A percentile compares a stretch with the other conserved stretches of the same genome.
These are phyloP conservation scores for Ilex paraguariensis DNA, from an alignment of 305 asterid genomes.

Conservation along the genomic window DNA sequence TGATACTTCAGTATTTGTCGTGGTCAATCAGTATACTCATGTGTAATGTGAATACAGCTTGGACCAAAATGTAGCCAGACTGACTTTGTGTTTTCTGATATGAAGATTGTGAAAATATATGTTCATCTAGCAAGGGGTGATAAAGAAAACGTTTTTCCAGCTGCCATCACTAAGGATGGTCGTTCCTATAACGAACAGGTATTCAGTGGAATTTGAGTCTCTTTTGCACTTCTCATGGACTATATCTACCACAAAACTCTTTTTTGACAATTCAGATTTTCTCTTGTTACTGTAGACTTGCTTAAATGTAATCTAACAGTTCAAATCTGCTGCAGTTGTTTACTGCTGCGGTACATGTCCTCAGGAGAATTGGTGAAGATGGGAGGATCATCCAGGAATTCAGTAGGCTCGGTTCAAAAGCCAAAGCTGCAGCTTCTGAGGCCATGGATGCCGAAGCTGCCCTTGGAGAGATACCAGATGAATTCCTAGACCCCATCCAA, in stretches of 20 bases:
- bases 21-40: no score
- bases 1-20: no score
- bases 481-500: constrained; percentile 98
- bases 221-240: background rate
- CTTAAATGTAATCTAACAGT: background rate
- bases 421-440: constrained; percentile 74
- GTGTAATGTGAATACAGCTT: background rate
- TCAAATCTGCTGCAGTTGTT: constrained; percentile 48
- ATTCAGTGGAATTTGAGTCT: background rate
- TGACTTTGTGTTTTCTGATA: constrained; percentile 11
- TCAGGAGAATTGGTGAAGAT: constrained; percentile 81
- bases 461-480: constrained; percentile 98
- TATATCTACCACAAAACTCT: constrained; percentile 3
- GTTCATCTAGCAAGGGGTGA: constrained; percentile 94
- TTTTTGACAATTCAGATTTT: background rate
- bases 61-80: no score
- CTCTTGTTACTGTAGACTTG: background rate
- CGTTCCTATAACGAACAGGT: constrained; percentile 96
- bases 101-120: constrained; percentile 89
- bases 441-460: constrained; percentile 95
- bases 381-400: constrained; percentile 65
- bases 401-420: constrained; percentile 70
- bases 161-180: constrained; percentile 87
- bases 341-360: constrained; percentile 77
- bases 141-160: constrained; percentile 59